These are phyloP conservation scores for Stramenopiles sp. DNA, from an alignment of 352 stramenopile species.

Conservation along the genomic window DNA sequence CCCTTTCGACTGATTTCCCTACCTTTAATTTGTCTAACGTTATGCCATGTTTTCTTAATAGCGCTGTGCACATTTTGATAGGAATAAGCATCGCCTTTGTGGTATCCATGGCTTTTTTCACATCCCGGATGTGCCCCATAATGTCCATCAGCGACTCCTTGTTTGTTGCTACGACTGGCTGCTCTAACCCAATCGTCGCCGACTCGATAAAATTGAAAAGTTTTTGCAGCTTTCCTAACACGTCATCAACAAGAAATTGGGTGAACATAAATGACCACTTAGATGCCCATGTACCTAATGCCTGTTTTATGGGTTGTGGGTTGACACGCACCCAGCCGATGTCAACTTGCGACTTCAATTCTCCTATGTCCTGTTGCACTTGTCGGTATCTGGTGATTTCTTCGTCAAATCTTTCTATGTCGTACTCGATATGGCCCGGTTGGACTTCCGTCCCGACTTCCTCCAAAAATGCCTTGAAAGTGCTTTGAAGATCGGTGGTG, in stretches of 20 bases:
- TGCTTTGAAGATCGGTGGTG: slow-evolving; percentile 68
- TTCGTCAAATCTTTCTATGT: slow-evolving; percentile 79
- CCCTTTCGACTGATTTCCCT: slow-evolving; percentile 25
- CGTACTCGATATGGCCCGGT: slow-evolving; percentile 55
- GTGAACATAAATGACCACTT: slow-evolving; percentile 91
- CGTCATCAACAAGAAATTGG: slow-evolving; percentile 68
- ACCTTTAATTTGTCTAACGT: slow-evolving; percentile 73
- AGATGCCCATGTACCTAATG: slow-evolving; percentile 77
- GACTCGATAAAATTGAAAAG: slow-evolving; percentile 78
- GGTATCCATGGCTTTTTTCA: slow-evolving; percentile 71
- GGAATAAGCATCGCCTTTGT: slow-evolving; percentile 81
- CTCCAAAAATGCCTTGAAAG: slow-evolving; percentile 75
- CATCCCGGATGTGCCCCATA: slow-evolving; percentile 82
- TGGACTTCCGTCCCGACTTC: slow-evolving; percentile 38
- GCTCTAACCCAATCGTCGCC: slow-evolving; percentile 62
- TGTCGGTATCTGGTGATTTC: slow-evolving; percentile 86
- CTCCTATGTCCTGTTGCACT: slow-evolving; percentile 66
- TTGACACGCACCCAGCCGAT: slow-evolving; percentile 93
- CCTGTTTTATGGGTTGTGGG: slow-evolving; percentile 83
- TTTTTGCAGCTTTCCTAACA: slow-evolving; percentile 57
- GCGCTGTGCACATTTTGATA: slow-evolving; percentile 68
- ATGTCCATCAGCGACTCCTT: slow-evolving; percentile 86
- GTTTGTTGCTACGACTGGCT: slow-evolving; percentile 65
- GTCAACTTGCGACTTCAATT: slow-evolving; percentile 60
- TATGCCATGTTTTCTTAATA: slow-evolving; percentile 80